Base-by-base conservation (phyloP, 495 filamentous ascomycete species). In the Lasiosphaeria ovina region DNA sequence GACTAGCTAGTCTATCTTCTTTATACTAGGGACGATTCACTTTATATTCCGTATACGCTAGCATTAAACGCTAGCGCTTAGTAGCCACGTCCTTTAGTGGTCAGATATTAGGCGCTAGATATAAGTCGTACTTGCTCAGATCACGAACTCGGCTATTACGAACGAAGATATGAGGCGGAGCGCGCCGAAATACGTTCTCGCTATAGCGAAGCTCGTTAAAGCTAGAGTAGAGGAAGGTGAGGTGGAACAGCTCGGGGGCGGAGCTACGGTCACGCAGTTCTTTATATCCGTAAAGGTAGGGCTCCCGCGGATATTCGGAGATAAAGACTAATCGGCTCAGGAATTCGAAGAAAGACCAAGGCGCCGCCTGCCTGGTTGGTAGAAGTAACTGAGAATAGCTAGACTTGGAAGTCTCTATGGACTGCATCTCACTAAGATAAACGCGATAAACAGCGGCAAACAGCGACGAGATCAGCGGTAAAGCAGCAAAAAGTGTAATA, bases 21-120 rank as follows among this genome's bases (percentile, higher is more conserved):
- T 75, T 59, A 44, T 57, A 14, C 40, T 63, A 5, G 70, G 72
- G 38, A 73, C 71, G 12, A 70, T 75, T 34, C 71, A 73, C 61
- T 70, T 66, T 59, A 69, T 75, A 42, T 73, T 72, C 55, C 67
- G 72, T 35, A 58, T 61, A n/a, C 57, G 55, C 14, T 11, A 38
- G 44, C 32, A 42, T 35, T 60, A 69, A 35, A 66, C 66, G 4
- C 51, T 65, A 3, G 66, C 66, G 12, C 45, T 63, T 33, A 57
- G 62, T 55, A 60, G 66, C 40, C 66, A 68, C 45, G 32, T 65
- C 14, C 62, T 68, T 35, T 62, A 62, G 59, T 68, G 66, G 66
- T 58, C 62, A 36, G 59, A 48, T 14, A 60, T 68, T 40, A 47
- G 59, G 48, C 59, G 54, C 4, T 68, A 59, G 66, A 47, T 65